Evolutionary conservation across 1,284 basidiomycete genomes (phyloP), one percentile per base, ranked within the genome.

Genomic region (Paramarasmius palmivorus): DNA sequence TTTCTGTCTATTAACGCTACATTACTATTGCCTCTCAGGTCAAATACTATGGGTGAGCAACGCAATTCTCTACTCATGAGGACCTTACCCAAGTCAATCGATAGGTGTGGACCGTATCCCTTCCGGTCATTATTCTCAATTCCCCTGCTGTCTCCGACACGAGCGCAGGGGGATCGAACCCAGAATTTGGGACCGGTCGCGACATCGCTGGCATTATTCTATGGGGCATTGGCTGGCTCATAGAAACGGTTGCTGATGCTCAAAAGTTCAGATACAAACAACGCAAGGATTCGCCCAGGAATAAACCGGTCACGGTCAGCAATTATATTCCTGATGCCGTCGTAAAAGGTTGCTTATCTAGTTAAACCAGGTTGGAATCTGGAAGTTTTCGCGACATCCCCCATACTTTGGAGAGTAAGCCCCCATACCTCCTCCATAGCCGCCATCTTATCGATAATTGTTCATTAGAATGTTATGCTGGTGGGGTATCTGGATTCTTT

Each of bases 361-460:
- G 67, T 60, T 35, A 82, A 82, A 1, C 23, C 48, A 83, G 80
- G 67, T 60, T 35, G 82, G 82, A 1, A 54, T 84, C 2, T 84
- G 83, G 83, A 70, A 63, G 9, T 88, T 81, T 75, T 85, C 84
- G 20, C 77, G 83, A 17, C 84, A 90, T 58, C 88, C 89, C 25
- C 84, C 87, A 7, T 91, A 90, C 65, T 88, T 90, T 63, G 87
- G 88, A 64, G 88, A 90, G 81, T 84, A 64, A 65, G 79, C n/a
- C n/a, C n/a, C n/a, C n/a, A n/a, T 74, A 17, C 2, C 3, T 8
- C 19, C 36, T 57, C 32, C 40, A 15, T 22, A 15, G 29, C 19
- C 40, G 17, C 2, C 47, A 2, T n/a, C 25, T 9, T 45, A 26
- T 36, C 4, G 15, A 15, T 40, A 38, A 40, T 29, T n/a, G 4